phyloP scores from a whole-genome alignment of 2,329 filamentous ascomycete genomes.

The Ceratocystiopsis minuta region DNA sequence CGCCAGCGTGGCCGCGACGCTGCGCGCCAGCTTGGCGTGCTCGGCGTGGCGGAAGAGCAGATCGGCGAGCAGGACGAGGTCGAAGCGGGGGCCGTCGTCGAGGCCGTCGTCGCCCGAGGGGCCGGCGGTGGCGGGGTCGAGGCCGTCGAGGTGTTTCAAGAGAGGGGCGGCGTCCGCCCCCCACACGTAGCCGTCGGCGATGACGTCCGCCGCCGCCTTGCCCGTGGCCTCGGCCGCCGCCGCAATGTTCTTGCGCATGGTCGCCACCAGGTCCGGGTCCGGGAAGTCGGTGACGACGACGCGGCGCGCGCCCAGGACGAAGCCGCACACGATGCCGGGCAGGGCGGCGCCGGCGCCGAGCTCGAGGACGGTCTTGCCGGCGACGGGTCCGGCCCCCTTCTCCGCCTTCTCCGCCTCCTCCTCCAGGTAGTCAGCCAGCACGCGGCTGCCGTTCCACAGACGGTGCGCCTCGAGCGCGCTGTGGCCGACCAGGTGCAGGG shows the following conservation, averaged over 20 bases:
- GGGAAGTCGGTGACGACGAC: conserved; percentile 81
- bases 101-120: conserved; percentile 23
- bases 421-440: conserved; percentile 65
- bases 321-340: conserved; percentile 59
- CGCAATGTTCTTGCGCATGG: conserved; percentile 59
- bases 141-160: too few species aligned
- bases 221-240: not conserved
- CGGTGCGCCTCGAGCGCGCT: conserved; percentile 79
- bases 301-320: conserved; percentile 46
- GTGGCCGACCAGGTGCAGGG: conserved; percentile 49
- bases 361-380: conserved; percentile 58
- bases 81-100: conserved; percentile 33
- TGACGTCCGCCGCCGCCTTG: conserved; percentile 8
- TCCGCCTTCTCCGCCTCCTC: conserved; percentile 12
- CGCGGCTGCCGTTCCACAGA: conserved; percentile 77
- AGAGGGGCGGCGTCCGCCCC: conserved; percentile 48
- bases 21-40: conserved; percentile 59
- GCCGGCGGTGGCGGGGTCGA: conserved; percentile 38
- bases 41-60: conserved; percentile 83
- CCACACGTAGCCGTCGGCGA: conserved; percentile 67
- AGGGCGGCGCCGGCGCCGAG: conserved; percentile 78
- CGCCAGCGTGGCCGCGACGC: conserved; percentile 49
- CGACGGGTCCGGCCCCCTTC: conserved; percentile 25
- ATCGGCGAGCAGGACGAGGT: conserved; percentile 73
- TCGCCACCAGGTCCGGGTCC: conserved; percentile 64